A percentile compares a stretch with the other conserved stretches of the same genome.
These are phyloP conservation scores for Exserohilum turcica DNA, from an alignment of 2,329 filamentous ascomycete genomes.

Conservation along the genomic window DNA sequence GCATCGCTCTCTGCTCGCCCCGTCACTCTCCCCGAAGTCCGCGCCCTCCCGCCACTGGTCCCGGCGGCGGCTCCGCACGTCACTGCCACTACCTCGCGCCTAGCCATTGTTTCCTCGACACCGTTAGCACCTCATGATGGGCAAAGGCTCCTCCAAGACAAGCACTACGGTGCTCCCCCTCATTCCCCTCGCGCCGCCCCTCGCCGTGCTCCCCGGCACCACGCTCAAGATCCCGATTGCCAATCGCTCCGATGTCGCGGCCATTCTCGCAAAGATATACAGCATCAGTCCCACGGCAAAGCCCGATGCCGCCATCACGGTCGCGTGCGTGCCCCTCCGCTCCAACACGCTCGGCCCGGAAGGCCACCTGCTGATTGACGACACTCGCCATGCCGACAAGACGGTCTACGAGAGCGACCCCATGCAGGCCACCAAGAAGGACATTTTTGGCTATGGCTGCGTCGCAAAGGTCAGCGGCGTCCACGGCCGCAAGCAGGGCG, in stretches of 20 bases:
- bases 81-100: constrained; percentile 6
- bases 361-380: constrained; percentile 75
- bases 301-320: constrained; percentile 70
- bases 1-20: not conserved
- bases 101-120: not conserved
- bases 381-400: constrained; percentile 55
- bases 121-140: constrained; percentile 32
- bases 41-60: constrained; percentile 6
- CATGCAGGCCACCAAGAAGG: constrained; percentile 54
- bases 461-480: constrained; percentile 60
- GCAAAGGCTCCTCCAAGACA: constrained; percentile 42
- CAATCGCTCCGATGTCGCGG: constrained; percentile 83
- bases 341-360: constrained; percentile 73
- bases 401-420: constrained; percentile 57
- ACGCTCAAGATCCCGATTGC: constrained; percentile 83
- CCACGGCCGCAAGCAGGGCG: constrained; percentile 53
- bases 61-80: constrained; percentile 18
- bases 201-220: constrained; percentile 83
- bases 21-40: constrained; percentile 8
- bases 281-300: constrained; percentile 71
- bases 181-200: constrained; percentile 79
- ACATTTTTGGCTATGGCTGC: constrained; percentile 83
- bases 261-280: constrained; percentile 84
- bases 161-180: constrained; percentile 65
- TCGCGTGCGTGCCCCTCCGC: constrained; percentile 85